Evolutionary conservation across 345 rosid genomes (phyloP), one percentile per base, ranked within the genome.

Genomic region (Lepidium didymum): DNA sequence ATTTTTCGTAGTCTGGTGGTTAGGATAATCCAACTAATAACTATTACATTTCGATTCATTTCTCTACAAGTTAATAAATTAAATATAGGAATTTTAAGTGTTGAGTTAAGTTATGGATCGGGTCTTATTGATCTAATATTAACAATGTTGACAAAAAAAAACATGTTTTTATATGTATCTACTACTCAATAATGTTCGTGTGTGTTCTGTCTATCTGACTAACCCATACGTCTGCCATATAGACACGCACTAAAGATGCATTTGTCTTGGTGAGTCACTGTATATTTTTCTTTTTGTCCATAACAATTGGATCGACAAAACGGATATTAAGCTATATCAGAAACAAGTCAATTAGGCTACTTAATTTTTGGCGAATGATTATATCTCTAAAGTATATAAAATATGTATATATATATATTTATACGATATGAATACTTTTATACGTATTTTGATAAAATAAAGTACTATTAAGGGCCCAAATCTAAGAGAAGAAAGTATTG

Each of bases 171-270:
- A 7, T 21, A 57, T 4, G 19, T 37, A 56, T 49, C 8, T 27
- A 10, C 50, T 11, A 52, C n/a, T 10, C 41, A 27, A 43, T 61
- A 42, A 70, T 61, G 74, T 43, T 55, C 57, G 53, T 61, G 52
- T 58, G 49, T 59, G 31, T 38, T 27, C 62, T 62, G 47, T 61
- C 68, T 71, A 52, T 38, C 41, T 69, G 57, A 27, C 60, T 8
- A 42, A 52, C 46, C 38, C 55, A 62, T 53, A 52, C 29, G 74
- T 69, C 47, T 15, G 63, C 11, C 40, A 57, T 69, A 58, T 37
- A 52, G 68, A 70, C 50, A 62, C 62, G 70, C 66, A 72, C 60
- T 34, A 57, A 56, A 41, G 58, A 64, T 47, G 37, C 76, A 62
- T 2, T 56, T 64, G 66, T 41, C 25, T n/a, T n/a, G n/a, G n/a